phyloP scores from a whole-genome alignment of 2,329 filamentous ascomycete species.

The Aspergillus pseudonomiae region DNA sequence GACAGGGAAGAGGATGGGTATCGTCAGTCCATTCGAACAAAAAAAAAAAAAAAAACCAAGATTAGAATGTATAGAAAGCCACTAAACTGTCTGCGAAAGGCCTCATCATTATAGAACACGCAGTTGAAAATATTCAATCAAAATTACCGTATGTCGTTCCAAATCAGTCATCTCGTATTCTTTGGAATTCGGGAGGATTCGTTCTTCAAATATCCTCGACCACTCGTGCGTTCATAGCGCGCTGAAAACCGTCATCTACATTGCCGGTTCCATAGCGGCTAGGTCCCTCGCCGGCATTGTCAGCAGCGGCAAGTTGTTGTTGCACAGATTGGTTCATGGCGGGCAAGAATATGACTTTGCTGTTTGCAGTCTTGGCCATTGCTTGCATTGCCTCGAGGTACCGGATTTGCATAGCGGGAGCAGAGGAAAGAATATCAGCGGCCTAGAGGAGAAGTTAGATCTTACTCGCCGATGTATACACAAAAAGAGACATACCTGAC shows the following conservation, averaged over 20 bases:
- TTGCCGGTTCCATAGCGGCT: conserved; percentile 54
- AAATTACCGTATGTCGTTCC: conserved; percentile 23
- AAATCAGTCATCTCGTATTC: conserved; percentile 8
- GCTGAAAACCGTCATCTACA: conserved; percentile 67
- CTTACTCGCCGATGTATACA: background rate
- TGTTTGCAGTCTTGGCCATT: conserved; percentile 93
- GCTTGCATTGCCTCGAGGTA: conserved; percentile 98
- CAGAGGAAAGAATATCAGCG: conserved; percentile 87
- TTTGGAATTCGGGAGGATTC: background rate
- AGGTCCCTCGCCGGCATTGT: conserved; percentile 59
- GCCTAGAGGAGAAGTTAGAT: conserved; percentile 50
- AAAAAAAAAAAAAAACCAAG: conserved; percentile 19
- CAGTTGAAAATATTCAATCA: background rate
- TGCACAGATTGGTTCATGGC: conserved; percentile 63
- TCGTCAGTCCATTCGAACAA: conserved; percentile 29
- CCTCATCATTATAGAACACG: background rate
- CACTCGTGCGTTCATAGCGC: conserved; percentile 77
- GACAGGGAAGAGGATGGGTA: conserved; percentile 37
- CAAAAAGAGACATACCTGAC: conserved; percentile 59
- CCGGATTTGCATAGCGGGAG: conserved; percentile 96
- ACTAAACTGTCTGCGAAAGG: background rate
- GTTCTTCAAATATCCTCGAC: conserved; percentile 77
- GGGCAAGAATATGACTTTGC: conserved; percentile 84
- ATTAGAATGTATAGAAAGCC: conserved; percentile 1
- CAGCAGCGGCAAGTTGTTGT: conserved; percentile 53